These are phyloP conservation scores for Neopestalotiopsis rosae DNA, from an alignment of 2,329 filamentous ascomycete genomes.

Conservation along the genomic window DNA sequence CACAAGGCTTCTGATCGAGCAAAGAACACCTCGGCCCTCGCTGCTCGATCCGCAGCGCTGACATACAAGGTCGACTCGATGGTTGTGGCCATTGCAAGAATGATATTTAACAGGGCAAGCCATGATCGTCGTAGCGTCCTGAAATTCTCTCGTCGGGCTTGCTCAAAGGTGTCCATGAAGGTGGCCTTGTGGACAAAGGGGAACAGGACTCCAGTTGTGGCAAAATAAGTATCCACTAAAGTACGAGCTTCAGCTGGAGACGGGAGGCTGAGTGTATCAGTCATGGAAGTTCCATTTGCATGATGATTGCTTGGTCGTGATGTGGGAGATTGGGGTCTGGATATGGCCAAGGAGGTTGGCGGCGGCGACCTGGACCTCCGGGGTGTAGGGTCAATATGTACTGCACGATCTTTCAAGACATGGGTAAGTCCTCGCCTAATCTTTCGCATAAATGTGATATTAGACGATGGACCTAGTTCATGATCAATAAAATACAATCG, in stretches of 20 bases:
- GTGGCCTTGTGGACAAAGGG: slow-evolving; percentile 12
- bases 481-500: not conserved
- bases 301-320: not conserved
- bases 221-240: slow-evolving; percentile 6
- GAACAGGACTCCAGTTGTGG: slow-evolving; percentile 9
- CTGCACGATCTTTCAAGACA: not conserved
- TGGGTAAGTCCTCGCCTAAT: not conserved
- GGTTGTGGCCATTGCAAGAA: slow-evolving; percentile 52
- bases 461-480: slow-evolving; percentile 13
- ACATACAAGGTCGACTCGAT: slow-evolving; percentile 35
- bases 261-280: not conserved
- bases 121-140: slow-evolving; percentile 49
- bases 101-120: slow-evolving; percentile 55
- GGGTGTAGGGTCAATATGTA: not conserved
- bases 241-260: slow-evolving; percentile 2
- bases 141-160: slow-evolving; percentile 25
- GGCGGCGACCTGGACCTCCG: not conserved
- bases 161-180: slow-evolving; percentile 12
- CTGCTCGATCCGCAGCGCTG: slow-evolving; percentile 39
- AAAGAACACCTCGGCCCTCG: slow-evolving; percentile 51
- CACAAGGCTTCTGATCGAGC: slow-evolving; percentile 49
- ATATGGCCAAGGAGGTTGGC: not conserved
- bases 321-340: slow-evolving; percentile 10
- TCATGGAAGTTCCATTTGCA: not conserved
- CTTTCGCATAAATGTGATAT: slow-evolving; percentile 12